Conservation (phyloP, 1,284 basidiomycete genomes). For the Microbotryum saponariae region DNA sequence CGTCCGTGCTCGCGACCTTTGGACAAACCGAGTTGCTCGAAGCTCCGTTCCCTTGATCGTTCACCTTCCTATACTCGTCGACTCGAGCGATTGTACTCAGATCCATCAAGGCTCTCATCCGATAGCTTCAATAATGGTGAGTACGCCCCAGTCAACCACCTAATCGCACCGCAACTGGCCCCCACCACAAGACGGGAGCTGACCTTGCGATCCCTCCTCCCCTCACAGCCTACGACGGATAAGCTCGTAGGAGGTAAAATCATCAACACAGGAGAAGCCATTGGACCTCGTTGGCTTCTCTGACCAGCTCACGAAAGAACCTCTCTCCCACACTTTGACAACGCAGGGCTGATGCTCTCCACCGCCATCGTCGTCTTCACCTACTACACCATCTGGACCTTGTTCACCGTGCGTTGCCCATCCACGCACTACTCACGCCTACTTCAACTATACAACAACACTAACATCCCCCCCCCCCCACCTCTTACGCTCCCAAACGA, state of each 20-base stretch:
- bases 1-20: no score
- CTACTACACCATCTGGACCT: conserved; percentile 17
- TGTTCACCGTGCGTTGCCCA: conserved; percentile 7
- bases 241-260: conserved; percentile 8
- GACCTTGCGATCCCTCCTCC: no score
- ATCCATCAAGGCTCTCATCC: no score
- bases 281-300: background rate
- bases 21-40: no score
- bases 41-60: no score
- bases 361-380: conserved; percentile 8
- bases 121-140: no score
- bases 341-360: conserved; percentile 11
- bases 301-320: background rate
- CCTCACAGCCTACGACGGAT: conserved; percentile 6
- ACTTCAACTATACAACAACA: background rate
- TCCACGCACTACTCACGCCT: no score
- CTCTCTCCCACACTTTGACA: background rate
- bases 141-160: no score
- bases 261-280: background rate
- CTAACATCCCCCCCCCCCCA: background rate
- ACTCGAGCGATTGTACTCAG: no score
- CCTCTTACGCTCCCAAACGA: background rate
- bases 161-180: no score
- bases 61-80: no score
- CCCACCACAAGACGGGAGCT: no score